phyloP scores from a whole-genome alignment of 805 yeast genomes.

The Kodamaea kaohsiungensis region DNA sequence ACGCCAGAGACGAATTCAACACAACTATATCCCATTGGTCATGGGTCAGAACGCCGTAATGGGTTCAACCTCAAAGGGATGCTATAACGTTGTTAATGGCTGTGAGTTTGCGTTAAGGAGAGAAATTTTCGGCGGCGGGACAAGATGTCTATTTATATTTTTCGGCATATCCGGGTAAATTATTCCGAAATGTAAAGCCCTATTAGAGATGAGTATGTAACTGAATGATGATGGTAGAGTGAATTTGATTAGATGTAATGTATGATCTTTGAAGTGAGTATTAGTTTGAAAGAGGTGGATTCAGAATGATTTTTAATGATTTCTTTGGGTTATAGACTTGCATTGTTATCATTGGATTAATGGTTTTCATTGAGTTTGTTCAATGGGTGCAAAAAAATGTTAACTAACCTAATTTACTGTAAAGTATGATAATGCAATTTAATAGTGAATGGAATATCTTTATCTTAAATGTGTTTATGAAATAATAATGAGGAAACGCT shows the following conservation, averaged over 20 bases:
- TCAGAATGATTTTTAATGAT: no score
- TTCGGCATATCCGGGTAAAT: constrained; percentile 29
- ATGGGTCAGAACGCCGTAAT: constrained; percentile 68
- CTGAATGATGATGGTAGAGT: background rate
- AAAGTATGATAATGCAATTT: no score
- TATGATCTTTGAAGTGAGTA: no score
- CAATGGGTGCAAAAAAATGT: background rate
- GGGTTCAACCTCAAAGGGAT: constrained; percentile 72
- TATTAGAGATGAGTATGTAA: background rate
- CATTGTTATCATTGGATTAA: background rate
- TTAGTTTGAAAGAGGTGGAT: no score
- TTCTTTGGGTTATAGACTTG: no score
- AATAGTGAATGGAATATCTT: no score
- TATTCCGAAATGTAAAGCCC: background rate
- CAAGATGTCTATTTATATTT: constrained; percentile 16
- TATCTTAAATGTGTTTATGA: no score
- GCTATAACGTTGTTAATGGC: constrained; percentile 63
- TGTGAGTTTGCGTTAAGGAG: constrained; percentile 62
- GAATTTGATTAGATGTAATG: background rate
- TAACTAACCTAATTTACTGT: no score
- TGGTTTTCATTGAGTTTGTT: background rate
- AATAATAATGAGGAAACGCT: no score
- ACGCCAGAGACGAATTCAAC: constrained; percentile 17
- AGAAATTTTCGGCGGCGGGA: constrained; percentile 11
- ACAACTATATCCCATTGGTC: constrained; percentile 62